Evolutionary conservation across 805 yeast genomes (phyloP), one percentile per base, ranked within the genome.

Genomic region (Yamadazyma sp.): DNA sequence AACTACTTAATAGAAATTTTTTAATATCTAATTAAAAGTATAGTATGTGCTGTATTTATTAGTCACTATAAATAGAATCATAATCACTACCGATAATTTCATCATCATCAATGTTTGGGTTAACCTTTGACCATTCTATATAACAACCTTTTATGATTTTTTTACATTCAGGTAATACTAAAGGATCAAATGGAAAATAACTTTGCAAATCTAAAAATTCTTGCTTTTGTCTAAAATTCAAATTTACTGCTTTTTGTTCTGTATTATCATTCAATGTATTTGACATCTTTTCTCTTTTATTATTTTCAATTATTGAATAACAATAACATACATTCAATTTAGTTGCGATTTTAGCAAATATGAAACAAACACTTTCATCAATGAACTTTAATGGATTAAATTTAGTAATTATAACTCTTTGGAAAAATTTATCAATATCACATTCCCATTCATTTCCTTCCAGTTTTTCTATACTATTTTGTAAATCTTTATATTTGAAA

Each of bases 171-270:
- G 80, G 82, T 43, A 91, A 70, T 33, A 84, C 76, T 42, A 93
- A 60, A 1, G 98, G 98, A 65, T 91, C 98, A 56, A 86, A 91
- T 9, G 98, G 98, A 60, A 91, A 91, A 56, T 87, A 91, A n/a
- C 93, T 88, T 56, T 89, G 96, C 34, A 91, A 68, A 50, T 87
- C 95, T 46, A 85, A 73, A 52, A 86, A 87, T 52, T 88, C 96
- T 53, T 85, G 89, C 50, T 80, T 80, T 36, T 78, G 76, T 20
- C 71, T 70, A 45, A 76, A 68, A 35, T 72, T 70, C 47, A 63
- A 54, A 21, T 51, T 52, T 7, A 8, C 14, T 7, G 27, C 7
- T 10, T 23, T 23, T 9, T 62, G 38, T 58, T 64, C 19, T 13
- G 7, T 13, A 15, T 13, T 27, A 10, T 20, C 29, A 16, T 28